Conservation (phyloP, 1,284 basidiomycete species). For the Puccinia polysora region DNA sequence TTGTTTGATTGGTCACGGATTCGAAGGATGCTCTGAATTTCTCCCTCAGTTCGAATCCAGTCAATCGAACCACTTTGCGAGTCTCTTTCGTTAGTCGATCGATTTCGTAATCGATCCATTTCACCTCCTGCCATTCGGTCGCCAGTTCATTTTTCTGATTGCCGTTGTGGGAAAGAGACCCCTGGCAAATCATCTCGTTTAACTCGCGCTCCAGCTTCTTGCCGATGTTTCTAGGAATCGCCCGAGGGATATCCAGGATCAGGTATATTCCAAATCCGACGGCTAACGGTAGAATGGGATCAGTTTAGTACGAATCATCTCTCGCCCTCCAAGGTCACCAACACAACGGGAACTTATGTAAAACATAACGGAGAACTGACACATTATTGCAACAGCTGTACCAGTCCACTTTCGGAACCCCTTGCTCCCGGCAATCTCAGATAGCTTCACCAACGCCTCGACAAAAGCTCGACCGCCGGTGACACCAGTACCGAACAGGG, state of each 20-base stretch:
- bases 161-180: constrained; percentile 46
- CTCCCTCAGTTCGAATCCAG: constrained; percentile 85
- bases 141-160: too few species aligned
- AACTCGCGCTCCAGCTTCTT: constrained; percentile 57
- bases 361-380: constrained; percentile 47
- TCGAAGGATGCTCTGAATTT: constrained; percentile 77
- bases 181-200: constrained; percentile 51
- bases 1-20: constrained; percentile 59
- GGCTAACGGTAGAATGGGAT: constrained; percentile 53
- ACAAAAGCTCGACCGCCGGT: constrained; percentile 65
- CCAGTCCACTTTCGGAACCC: constrained; percentile 78
- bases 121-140: constrained; percentile 46
- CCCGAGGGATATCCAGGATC: constrained; percentile 78
- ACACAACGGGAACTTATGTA: neutral
- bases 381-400: constrained; percentile 70
- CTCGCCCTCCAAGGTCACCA: neutral
- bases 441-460: constrained; percentile 68
- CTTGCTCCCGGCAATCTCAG: constrained; percentile 77
- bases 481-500: constrained; percentile 75
- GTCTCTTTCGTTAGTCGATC: constrained; percentile 76
- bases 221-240: constrained; percentile 87
- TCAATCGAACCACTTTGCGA: constrained; percentile 84
- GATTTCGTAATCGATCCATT: constrained; percentile 69
- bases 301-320: neutral
- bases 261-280: constrained; percentile 76